Evolutionary conservation across 2,329 filamentous ascomycete species (phyloP).

Genomic region (Beauveria medogensis): DNA sequence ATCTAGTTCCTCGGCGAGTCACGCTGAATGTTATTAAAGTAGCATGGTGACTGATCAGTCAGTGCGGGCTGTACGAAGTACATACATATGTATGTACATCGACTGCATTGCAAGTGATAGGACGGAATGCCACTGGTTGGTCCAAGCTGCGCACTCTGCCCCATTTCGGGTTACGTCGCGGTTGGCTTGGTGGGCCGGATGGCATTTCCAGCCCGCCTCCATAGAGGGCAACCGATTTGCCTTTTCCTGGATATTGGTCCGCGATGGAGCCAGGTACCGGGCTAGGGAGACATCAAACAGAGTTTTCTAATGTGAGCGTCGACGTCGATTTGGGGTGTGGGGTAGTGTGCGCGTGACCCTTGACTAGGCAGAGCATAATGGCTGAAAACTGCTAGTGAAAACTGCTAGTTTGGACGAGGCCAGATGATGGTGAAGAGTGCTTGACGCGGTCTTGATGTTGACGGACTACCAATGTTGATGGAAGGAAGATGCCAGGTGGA

Average conservation of each 20-base stretch:
- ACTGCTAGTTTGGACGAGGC: background rate
- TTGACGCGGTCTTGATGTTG: background rate
- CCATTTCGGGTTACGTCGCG: background rate
- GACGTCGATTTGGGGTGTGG: background rate
- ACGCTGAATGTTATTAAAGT: no score
- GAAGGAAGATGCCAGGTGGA: background rate
- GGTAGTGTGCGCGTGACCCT: background rate
- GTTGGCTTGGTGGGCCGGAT: constrained; percentile 1
- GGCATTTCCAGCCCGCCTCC: background rate
- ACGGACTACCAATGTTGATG: background rate
- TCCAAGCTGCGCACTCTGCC: background rate
- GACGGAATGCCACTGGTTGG: background rate
- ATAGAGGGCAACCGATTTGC: constrained; percentile 5
- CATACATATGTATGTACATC: background rate
- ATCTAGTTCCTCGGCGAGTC: background rate
- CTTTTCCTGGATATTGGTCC: constrained; percentile 6
- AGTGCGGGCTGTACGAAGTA: background rate
- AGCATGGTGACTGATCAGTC: no score
- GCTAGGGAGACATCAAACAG: constrained; percentile 1
- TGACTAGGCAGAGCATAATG: background rate
- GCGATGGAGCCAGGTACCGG: background rate
- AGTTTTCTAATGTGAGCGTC: background rate
- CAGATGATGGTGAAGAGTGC: background rate
- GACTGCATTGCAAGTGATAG: no score
- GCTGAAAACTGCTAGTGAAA: background rate